A percentile compares a stretch with the other conserved stretches of the same genome.
These are phyloP conservation scores for Quillaja saponaria DNA, from an alignment of 306 rosid species.

Conservation along the genomic window DNA sequence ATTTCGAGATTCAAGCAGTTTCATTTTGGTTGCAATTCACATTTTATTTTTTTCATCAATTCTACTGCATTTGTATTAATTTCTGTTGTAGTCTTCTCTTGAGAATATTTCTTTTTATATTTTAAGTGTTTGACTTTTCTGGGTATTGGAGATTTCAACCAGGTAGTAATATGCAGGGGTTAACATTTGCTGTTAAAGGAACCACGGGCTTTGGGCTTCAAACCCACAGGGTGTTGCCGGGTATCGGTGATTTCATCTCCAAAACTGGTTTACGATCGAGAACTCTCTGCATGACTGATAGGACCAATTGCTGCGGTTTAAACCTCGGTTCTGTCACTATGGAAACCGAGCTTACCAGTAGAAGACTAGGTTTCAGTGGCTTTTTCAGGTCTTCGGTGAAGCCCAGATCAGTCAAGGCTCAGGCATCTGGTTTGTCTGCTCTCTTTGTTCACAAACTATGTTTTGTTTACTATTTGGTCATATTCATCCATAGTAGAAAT, in stretches of 20 bases:
- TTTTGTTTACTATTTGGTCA: too few relatives aligned
- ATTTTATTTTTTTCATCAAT: background rate
- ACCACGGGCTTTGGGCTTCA: constrained; percentile 45
- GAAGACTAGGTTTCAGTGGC: constrained; percentile 44
- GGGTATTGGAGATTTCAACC: constrained; percentile 16
- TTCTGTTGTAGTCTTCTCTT: background rate
- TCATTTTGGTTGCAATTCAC: too few relatives aligned
- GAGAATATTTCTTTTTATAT: constrained; percentile 11
- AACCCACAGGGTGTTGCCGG: constrained; percentile 38
- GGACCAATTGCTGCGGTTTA: constrained; percentile 50
- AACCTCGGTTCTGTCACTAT: constrained; percentile 41
- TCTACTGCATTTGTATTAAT: constrained; percentile 1
- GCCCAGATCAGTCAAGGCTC: constrained; percentile 56
- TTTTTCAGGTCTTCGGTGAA: constrained; percentile 54
- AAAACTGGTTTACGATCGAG: constrained; percentile 38
- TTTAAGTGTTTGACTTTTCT: constrained; percentile 36
- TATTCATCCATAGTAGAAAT: too few relatives aligned
- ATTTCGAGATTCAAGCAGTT: background rate
- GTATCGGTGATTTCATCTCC: constrained; percentile 44
- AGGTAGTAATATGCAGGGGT: constrained; percentile 63
- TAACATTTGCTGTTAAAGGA: constrained; percentile 52
- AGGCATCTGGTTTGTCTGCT: constrained; percentile 62
- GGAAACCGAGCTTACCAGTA: constrained; percentile 54
- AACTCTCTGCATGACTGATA: constrained; percentile 46
- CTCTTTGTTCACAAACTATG: too few relatives aligned